Evolutionary conservation across 75 land plant genomes (phyloP), one percentile per base, ranked within the genome.

Genomic region (Isoetes taiwanensis): DNA sequence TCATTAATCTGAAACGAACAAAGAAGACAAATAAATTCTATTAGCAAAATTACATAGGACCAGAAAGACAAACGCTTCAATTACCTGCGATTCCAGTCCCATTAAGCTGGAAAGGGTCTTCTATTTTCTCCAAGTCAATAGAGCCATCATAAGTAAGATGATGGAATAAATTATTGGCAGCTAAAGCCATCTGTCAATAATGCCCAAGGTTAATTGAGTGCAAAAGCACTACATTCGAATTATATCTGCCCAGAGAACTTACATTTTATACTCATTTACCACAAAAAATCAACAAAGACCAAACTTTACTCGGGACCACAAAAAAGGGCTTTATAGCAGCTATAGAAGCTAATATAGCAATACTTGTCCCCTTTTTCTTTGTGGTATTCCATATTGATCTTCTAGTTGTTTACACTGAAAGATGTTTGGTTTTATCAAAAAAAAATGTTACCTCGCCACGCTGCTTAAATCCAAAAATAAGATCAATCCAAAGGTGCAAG

Each of bases 21-120:
- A 37, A 37, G 39, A 14, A 9, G 14, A 37, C 9, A 14, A 28
- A 2, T 54, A 23, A 56, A 37, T 10, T 10, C 39, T 37, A 9
- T 37, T 14, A 14, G 39, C 14, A 10, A 37, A 12, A 48, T 12
- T 11, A 48, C 52, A 14, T n/a, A 27, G 8, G n/a, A 16, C 6
- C 57, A 27, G 8, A 19, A 9, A 19, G 16, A 19, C 11, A 48
- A 11, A 48, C 52, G 24, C 30, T 42, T 46, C 24, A 34, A 42
- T 34, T 32, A 73, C 76, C 76, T 73, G 76, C 24, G 74, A 73
- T 63, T 73, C 76, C 28, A 70, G 59, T 31, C 76, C 59, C 59
- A 52, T 65, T 70, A 57, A 66, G 76, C 35, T 73, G 27, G 8
- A 70, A 43, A 31, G 75, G 74, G 40, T 73, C 74, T 23, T 63